Conservation (phyloP, 2,329 filamentous ascomycete genomes). For the Trichoderma sp. region DNA sequence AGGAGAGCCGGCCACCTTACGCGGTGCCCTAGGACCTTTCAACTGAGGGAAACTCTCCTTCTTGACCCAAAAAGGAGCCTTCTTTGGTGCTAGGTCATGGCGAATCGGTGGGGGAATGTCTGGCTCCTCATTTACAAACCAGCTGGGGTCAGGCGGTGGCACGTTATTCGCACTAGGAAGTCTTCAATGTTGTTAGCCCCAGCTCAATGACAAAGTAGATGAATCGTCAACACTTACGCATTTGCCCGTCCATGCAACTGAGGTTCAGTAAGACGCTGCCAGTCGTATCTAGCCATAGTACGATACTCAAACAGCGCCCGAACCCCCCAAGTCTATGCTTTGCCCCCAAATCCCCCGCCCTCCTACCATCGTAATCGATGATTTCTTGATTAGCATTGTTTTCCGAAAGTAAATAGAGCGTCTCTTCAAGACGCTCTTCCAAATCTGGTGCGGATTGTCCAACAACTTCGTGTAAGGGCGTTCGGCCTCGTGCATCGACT, state of each 20-base stretch:
- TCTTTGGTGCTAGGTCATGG: neutral
- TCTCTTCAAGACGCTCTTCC: neutral
- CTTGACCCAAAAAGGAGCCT: neutral
- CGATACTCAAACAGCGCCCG: constrained; percentile 5
- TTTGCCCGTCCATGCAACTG: neutral
- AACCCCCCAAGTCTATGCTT: neutral
- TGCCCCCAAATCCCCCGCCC: neutral
- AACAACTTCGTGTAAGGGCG: constrained; percentile 20
- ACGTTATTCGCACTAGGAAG: neutral
- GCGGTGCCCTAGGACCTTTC: neutral
- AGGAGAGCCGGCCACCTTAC: neutral
- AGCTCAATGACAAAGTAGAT: neutral
- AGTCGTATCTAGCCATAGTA: constrained; percentile 1
- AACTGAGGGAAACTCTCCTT: neutral
- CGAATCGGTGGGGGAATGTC: neutral
- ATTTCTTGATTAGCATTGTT: neutral
- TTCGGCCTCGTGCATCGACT: neutral
- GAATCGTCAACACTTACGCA: neutral
- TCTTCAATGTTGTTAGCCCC: neutral
- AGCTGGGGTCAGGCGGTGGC: neutral
- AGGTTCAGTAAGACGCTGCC: neutral
- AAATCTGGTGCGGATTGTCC: neutral
- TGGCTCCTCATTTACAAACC: neutral
- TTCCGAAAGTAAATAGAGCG: neutral
- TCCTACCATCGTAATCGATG: neutral